Evolutionary conservation across 108 stramenopile genomes (phyloP), one percentile per base, ranked within the genome.

Genomic region (Stephanodiscus minutulus): DNA sequence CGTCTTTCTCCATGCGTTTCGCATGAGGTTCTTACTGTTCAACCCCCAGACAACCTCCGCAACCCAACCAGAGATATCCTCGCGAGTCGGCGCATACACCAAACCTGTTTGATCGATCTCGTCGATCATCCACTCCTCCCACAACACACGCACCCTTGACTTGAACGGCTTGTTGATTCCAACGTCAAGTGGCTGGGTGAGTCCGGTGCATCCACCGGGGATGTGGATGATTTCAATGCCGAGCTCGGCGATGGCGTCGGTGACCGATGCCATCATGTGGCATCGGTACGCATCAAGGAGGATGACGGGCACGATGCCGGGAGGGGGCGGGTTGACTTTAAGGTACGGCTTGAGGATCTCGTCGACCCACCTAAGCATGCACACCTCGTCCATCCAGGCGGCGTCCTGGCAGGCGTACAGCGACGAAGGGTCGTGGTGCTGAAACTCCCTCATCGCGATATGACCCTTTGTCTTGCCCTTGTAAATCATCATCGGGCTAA

Each of bases 21-120:
- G 15, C 15, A n/a, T 18, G 18, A 48, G 47, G n/a, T 1, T 2
- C 47, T 33, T 33, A 5, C 31, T 5, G 31, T 33, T 5, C 31
- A 33, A 4, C 79, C 73, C 46, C 79, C 79, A 73, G 73, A 72
- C 31, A 80, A 69, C 18, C 31, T 33, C 31, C 31, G 31, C 31
- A 2, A 33, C 31, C 47, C 47, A 48, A 48, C 15, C 6, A 2
- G 47, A 48, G 3, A 48, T 48, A 15, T 15, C 47, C 18, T 33
- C 31, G 31, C 31, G 31, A 2, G 31, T 4, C 2, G 31, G 31
- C 31, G 31, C 5, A 5, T 4, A 33, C 31, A 33, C 31, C 2
- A 33, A 4, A 4, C 31, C 31, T 5, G 31, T 33, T 5, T 5
- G 31, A 33, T 33, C 31, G 31, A 33, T 33, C 31, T 33, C 31